phyloP scores from a whole-genome alignment of 805 yeast species.

The Suhomyces sp. region DNA sequence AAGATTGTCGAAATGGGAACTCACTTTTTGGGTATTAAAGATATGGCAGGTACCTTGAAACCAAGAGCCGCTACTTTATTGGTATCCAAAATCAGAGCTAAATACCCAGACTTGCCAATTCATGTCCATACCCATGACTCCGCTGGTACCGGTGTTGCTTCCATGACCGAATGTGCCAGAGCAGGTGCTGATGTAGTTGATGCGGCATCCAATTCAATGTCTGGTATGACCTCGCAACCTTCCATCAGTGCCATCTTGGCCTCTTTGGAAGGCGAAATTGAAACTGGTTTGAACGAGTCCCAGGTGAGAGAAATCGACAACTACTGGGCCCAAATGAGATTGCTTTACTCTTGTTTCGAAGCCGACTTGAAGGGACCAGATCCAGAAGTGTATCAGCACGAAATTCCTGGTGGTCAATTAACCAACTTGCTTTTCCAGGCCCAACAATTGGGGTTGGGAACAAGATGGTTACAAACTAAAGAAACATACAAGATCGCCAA shows the following conservation, averaged over 20 bases:
- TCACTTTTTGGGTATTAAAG: slow-evolving; percentile 95
- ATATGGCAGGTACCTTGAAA: slow-evolving; percentile 99
- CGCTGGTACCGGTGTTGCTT: slow-evolving; percentile 98
- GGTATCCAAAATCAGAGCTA: slow-evolving; percentile 75
- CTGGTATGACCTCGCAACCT: slow-evolving; percentile 98
- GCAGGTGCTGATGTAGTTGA: slow-evolving; percentile 99
- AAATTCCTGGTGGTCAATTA: slow-evolving; percentile 99
- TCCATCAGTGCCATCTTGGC: slow-evolving; percentile 91
- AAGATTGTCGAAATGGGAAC: slow-evolving; percentile 91
- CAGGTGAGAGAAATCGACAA: slow-evolving; percentile 81
- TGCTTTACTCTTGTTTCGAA: slow-evolving; percentile 93
- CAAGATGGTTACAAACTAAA: slow-evolving; percentile 95
- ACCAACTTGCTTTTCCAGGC: slow-evolving; percentile 98
- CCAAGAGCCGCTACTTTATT: slow-evolving; percentile 88
- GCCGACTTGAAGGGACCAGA: slow-evolving; percentile 99
- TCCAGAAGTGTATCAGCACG: slow-evolving; percentile 97
- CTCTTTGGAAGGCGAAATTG: slow-evolving; percentile 81
- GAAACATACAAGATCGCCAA: slow-evolving; percentile 92
- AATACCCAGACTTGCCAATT: slow-evolving; percentile 91
- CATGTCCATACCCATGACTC: slow-evolving; percentile 99
- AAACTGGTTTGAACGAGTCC: slow-evolving; percentile 65
- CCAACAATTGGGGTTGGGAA: slow-evolving; percentile 96
- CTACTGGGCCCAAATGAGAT: slow-evolving; percentile 99
- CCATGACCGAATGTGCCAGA: slow-evolving; percentile 88
- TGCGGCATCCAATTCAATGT: slow-evolving; percentile 95